Conservation (phyloP, 164 flowering plant genomes). For the Nymphaea thermarum region DNA sequence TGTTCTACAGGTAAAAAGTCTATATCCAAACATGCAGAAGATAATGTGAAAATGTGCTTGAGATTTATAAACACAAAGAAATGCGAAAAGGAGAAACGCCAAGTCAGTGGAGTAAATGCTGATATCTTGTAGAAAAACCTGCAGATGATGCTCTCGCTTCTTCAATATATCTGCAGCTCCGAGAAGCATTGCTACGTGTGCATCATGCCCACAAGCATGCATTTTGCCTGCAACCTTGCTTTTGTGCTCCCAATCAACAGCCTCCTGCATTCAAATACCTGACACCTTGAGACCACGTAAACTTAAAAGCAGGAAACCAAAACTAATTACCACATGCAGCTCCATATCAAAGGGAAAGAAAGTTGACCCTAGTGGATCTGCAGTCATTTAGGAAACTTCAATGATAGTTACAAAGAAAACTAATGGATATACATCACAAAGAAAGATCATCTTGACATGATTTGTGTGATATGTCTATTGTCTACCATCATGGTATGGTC, state of each 20-base stretch:
- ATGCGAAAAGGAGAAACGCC: background rate
- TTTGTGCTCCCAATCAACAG: conserved; percentile 80
- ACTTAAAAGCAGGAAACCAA: background rate
- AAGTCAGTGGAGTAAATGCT: background rate
- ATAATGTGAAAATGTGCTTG: background rate
- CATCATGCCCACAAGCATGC: conserved; percentile 99
- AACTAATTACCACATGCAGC: background rate
- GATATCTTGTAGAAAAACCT: conserved; percentile 19
- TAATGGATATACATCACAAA: no score
- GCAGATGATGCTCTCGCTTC: conserved; percentile 41
- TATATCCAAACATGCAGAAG: background rate
- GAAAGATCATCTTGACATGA: no score
- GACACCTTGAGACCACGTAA: no score
- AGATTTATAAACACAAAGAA: background rate
- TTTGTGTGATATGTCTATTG: no score
- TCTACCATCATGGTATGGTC: no score
- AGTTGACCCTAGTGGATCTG: no score
- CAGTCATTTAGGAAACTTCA: no score
- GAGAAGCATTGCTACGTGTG: conserved; percentile 82
- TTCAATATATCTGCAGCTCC: conserved; percentile 86
- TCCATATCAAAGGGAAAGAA: background rate
- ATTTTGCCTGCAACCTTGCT: conserved; percentile 73
- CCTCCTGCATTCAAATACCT: conserved; percentile 35
- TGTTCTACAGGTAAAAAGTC: background rate
- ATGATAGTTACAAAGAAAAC: no score